Conservation (phyloP, 805 yeast genomes). For the Nakazawaea laoshanensis region DNA sequence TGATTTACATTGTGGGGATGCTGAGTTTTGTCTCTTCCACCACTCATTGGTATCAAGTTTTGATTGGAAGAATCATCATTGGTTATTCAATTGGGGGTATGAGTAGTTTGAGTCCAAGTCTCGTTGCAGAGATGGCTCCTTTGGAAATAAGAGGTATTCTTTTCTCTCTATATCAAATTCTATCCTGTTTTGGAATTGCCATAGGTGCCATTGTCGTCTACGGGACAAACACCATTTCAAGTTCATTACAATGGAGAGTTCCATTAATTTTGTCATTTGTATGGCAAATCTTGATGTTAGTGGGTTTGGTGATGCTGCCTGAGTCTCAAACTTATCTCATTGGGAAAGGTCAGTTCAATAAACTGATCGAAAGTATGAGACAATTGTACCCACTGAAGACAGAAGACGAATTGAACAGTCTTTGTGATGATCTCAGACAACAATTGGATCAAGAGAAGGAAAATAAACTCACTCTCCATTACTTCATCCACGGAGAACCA, state of each 20-base stretch:
- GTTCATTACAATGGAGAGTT: constrained; percentile 20
- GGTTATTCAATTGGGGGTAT: constrained; percentile 21
- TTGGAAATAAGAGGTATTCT: constrained; percentile 29
- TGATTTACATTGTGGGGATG: constrained; percentile 16
- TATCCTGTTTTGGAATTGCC: constrained; percentile 23
- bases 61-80: constrained; percentile 16
- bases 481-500: constrained; percentile 4
- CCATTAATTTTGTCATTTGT: constrained; percentile 11
- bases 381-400: neutral
- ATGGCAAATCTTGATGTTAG: constrained; percentile 14
- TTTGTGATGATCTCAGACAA: neutral
- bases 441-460: neutral
- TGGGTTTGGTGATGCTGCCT: constrained; percentile 28
- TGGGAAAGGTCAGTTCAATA: constrained; percentile 29
- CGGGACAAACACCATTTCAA: constrained; percentile 29
- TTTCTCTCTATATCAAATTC: constrained; percentile 30
- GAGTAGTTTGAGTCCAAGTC: constrained; percentile 19
- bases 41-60: constrained; percentile 11
- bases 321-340: constrained; percentile 36
- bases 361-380: constrained; percentile 25
- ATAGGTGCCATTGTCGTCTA: constrained; percentile 21
- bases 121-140: constrained; percentile 29
- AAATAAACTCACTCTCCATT: neutral
- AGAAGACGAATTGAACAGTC: neutral
- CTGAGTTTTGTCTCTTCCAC: constrained; percentile 4